phyloP scores from a whole-genome alignment of 495 filamentous ascomycete genomes.

The Hypomontagnella submonticulosa region DNA sequence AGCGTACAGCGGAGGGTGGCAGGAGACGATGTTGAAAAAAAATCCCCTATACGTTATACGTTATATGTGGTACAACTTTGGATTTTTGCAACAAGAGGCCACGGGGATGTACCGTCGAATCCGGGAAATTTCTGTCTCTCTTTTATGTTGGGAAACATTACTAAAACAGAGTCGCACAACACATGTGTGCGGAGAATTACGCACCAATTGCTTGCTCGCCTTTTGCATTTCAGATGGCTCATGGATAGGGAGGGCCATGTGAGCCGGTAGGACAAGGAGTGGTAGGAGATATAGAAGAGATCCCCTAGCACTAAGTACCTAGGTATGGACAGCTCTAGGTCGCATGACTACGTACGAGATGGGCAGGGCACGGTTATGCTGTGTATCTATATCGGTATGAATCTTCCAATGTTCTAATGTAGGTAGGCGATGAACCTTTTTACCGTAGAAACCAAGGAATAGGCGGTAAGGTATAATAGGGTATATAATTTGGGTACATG shows the following conservation, averaged over 20 bases:
- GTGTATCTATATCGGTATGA: too few relatives aligned
- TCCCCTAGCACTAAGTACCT: neutral
- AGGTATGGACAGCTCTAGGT: constrained; percentile 4
- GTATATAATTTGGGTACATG: too few relatives aligned
- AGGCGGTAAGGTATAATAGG: neutral
- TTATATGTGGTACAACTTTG: constrained; percentile 40
- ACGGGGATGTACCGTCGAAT: constrained; percentile 49
- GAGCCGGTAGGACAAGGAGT: constrained; percentile 45
- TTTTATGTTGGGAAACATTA: constrained; percentile 36
- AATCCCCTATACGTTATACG: constrained; percentile 13
- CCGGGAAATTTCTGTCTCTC: constrained; percentile 52
- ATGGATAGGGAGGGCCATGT: constrained; percentile 40
- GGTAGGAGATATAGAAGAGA: neutral
- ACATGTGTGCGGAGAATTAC: constrained; percentile 46
- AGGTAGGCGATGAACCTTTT: too few relatives aligned
- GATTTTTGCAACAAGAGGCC: constrained; percentile 35
- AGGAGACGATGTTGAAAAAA: constrained; percentile 35
- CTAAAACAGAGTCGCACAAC: constrained; percentile 38
- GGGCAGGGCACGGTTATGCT: neutral
- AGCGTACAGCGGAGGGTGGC: constrained; percentile 41
- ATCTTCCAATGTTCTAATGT: too few relatives aligned
- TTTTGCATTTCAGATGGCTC: constrained; percentile 6
- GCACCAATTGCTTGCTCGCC: constrained; percentile 35
- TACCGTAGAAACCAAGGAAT: too few relatives aligned
- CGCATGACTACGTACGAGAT: constrained; percentile 14